phyloP scores from a whole-genome alignment of 768 basidiomycete genomes.

The Dacryopinax primogenitus region DNA sequence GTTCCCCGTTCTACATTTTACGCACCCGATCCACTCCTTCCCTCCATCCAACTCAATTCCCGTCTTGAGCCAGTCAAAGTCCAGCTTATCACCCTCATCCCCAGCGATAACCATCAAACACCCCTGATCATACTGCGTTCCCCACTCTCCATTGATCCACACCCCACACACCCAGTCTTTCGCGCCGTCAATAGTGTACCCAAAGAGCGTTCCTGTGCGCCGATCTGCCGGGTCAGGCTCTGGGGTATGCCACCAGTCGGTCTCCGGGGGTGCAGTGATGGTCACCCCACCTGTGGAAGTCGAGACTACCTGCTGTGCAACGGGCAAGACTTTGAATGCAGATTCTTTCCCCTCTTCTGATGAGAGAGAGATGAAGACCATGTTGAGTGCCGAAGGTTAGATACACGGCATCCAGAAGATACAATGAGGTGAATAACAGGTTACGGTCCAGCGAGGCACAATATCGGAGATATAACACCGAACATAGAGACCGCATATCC shows the following conservation, averaged over 20 bases:
- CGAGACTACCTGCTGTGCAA: neutral
- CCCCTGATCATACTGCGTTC: neutral
- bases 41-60: neutral
- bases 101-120: neutral
- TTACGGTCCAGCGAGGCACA: too few species aligned
- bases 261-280: neutral
- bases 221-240: neutral
- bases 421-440: too few species aligned
- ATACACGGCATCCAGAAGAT: too few species aligned
- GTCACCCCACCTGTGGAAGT: neutral
- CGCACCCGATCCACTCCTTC: conserved; percentile 7
- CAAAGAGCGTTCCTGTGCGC: neutral
- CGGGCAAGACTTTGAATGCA: neutral
- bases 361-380: neutral
- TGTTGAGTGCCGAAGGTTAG: neutral
- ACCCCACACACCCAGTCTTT: neutral
- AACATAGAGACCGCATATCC: too few species aligned
- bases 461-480: too few species aligned
- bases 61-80: conserved; percentile 2
- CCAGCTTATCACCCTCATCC: neutral
- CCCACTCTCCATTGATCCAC: neutral
- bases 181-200: neutral
- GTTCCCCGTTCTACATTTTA: neutral
- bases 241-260: conserved; percentile 5
- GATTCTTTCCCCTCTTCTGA: neutral